Conservation (phyloP, 805 yeast species). For the Kodamaea jinghongensis region DNA sequence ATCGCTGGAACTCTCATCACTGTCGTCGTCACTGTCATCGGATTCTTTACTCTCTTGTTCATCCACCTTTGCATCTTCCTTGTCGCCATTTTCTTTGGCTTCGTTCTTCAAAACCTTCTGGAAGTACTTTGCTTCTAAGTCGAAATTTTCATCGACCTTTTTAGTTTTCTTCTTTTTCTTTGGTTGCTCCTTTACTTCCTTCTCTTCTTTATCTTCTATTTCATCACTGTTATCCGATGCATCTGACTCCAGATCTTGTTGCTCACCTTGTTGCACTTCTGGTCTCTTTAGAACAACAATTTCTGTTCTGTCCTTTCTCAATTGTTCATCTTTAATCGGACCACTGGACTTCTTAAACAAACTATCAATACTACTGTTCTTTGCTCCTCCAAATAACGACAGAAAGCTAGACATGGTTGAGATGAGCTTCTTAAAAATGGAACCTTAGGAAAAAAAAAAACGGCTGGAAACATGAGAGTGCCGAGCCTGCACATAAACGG, state of each 20-base stretch:
- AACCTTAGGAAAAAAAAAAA: slow-evolving; percentile 1
- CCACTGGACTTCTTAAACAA: slow-evolving; percentile 38
- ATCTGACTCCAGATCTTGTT: slow-evolving; percentile 15
- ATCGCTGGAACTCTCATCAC: slow-evolving; percentile 6
- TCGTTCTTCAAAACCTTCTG: slow-evolving; percentile 46
- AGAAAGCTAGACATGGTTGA: slow-evolving; percentile 34
- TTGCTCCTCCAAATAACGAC: slow-evolving; percentile 29
- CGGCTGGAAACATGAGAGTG: slow-evolving; percentile 1
- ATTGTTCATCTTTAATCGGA: slow-evolving; percentile 43
- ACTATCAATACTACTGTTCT: slow-evolving; percentile 22
- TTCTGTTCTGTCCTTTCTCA: slow-evolving; percentile 32
- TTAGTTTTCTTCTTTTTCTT: slow-evolving; percentile 14
- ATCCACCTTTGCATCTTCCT: slow-evolving; percentile 7
- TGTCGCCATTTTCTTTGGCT: slow-evolving; percentile 20
- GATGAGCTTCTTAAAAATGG: not conserved
- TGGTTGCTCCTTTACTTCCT: slow-evolving; percentile 20
- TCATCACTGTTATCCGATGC: slow-evolving; percentile 11
- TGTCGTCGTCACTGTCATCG: slow-evolving; percentile 10
- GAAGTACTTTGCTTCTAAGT: slow-evolving; percentile 54
- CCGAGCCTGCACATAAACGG: not conserved
- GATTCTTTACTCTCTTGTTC: slow-evolving; percentile 10
- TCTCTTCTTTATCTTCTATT: slow-evolving; percentile 21
- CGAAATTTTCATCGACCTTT: slow-evolving; percentile 40
- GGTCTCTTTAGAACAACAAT: slow-evolving; percentile 17
- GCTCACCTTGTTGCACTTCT: slow-evolving; percentile 9